phyloP scores from a whole-genome alignment of 345 rosid species.

The Firmiana major region DNA sequence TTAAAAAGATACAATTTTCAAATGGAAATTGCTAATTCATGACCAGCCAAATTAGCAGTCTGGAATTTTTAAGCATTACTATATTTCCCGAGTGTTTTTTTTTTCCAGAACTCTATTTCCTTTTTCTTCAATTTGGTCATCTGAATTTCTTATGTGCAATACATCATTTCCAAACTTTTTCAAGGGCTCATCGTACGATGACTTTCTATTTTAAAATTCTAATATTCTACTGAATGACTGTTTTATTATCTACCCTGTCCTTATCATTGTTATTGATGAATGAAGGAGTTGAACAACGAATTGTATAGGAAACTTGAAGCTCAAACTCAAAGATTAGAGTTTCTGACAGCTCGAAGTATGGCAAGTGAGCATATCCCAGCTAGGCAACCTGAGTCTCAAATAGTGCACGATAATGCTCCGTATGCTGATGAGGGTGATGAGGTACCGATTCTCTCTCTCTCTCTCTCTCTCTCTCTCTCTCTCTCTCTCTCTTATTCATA shows the following conservation, averaged over 20 bases:
- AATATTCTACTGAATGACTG: background rate
- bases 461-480: too few relatives aligned
- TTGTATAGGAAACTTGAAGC: slow-evolving; percentile 75
- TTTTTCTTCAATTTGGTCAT: background rate
- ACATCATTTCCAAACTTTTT: background rate
- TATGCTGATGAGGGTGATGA: slow-evolving; percentile 99
- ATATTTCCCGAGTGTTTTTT: background rate
- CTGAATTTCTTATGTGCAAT: background rate
- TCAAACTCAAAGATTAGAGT: slow-evolving; percentile 94
- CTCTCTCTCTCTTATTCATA: too few relatives aligned
- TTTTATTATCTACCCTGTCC: background rate
- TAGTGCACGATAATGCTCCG: slow-evolving; percentile 46
- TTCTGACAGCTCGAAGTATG: slow-evolving; percentile 80
- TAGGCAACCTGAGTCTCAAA: slow-evolving; percentile 48
- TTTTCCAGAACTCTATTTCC: background rate
- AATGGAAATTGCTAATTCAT: background rate
- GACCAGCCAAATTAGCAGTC: too few relatives aligned
- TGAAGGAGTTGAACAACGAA: slow-evolving; percentile 81
- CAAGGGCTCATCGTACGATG: background rate
- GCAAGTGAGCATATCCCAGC: slow-evolving; percentile 42
- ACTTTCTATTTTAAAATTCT: too few relatives aligned
- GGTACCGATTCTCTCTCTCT: slow-evolving; percentile 35
- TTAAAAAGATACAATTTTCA: background rate
- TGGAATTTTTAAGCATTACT: background rate
- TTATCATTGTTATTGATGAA: slow-evolving; percentile 16